Percentiles rank a stretch among this genome's conserved stretches.
These are phyloP conservation scores for Aspergillus oerlinghausenensis DNA, from an alignment of 2,329 filamentous ascomycete genomes.

Conservation along the genomic window DNA sequence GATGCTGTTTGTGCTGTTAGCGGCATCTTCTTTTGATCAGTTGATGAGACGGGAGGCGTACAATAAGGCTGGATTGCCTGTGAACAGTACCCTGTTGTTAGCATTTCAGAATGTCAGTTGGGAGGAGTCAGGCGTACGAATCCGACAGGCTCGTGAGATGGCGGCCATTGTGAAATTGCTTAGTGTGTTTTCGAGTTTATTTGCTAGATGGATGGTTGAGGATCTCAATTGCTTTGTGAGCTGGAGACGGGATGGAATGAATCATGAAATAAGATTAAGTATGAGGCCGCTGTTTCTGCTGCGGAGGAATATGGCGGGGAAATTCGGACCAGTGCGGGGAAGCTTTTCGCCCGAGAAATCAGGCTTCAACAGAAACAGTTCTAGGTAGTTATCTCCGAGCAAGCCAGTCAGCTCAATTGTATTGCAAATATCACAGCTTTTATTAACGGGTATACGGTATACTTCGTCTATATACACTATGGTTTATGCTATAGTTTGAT, in stretches of 20 bases:
- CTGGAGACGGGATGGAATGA: no score
- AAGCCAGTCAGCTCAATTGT: no score
- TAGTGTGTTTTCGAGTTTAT: not conserved
- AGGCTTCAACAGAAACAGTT: slow-evolving; percentile 3
- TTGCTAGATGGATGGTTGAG: not conserved
- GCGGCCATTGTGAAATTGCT: slow-evolving; percentile 12
- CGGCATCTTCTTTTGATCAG: not conserved
- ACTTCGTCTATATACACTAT: not conserved
- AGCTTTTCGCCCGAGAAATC: slow-evolving; percentile 10
- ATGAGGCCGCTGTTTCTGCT: not conserved
- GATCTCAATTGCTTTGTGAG: not conserved
- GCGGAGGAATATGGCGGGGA: slow-evolving; percentile 10
- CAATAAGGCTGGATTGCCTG: slow-evolving; percentile 46
- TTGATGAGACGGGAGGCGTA: slow-evolving; percentile 21
- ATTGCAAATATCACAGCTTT: not conserved
- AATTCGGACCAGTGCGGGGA: slow-evolving; percentile 10
- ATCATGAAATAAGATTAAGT: not conserved
- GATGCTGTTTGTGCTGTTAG: slow-evolving; percentile 53
- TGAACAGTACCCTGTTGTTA: slow-evolving; percentile 7
- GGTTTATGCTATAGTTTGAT: slow-evolving; percentile 21
- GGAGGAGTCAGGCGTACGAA: slow-evolving; percentile 20
- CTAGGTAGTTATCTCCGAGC: no score
- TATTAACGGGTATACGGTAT: not conserved
- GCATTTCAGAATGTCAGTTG: not conserved
- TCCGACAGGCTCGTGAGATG: slow-evolving; percentile 19